Evolutionary conservation across 2,329 filamentous ascomycete genomes (phyloP), one percentile per base, ranked within the genome.

Genomic region (Exophiala dermatitidis): DNA sequence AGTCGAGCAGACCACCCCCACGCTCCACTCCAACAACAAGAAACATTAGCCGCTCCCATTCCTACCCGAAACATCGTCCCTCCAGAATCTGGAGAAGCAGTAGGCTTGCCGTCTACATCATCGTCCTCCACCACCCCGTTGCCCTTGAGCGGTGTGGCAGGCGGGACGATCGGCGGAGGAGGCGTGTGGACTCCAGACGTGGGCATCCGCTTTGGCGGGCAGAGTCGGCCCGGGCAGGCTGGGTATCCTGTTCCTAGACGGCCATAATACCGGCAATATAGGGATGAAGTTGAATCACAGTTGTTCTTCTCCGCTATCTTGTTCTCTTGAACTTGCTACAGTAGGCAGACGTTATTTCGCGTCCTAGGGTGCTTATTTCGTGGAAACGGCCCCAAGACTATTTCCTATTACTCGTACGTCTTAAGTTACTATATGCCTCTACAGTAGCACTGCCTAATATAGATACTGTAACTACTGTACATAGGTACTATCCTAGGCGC

Each of bases 181-280:
- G 71, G 78, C 4, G 82, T 87, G 67, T 95, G 90, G 90, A 84
- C 81, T 51, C 88, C 89, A 0, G 83, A 85, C 1, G 84, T 88
- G 76, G 86, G 85, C 0, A 93, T 95, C 63, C 84, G 83, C 53
- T 95, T 95, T 68, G 81, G 80, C 1, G 77, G 72, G 28, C 62
- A 65, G 8, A 52, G 48, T 48, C 60, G 59, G 41, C 51, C 54
- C 28, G 57, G 57, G 1, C 54, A 59, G 50, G 58, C 58, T 3
- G 58, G 58, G 26, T 60, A 60, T 52, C 55, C 58, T 47, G 50
- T 38, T 50, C 55, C 58, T 12, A 26, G 55, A 28, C 43, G 55
- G 31, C 32, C 52, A 31, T 52, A 41, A 45, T 41, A 19, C 19
- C 19, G 19, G 19, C 19, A 19, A 19, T 2, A 19, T 19, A 19